Percentiles rank a stretch among this genome's conserved stretches.
These are phyloP conservation scores for Ambrosia trifida DNA, from an alignment of 129 eudicot genomes.

Conservation along the genomic window DNA sequence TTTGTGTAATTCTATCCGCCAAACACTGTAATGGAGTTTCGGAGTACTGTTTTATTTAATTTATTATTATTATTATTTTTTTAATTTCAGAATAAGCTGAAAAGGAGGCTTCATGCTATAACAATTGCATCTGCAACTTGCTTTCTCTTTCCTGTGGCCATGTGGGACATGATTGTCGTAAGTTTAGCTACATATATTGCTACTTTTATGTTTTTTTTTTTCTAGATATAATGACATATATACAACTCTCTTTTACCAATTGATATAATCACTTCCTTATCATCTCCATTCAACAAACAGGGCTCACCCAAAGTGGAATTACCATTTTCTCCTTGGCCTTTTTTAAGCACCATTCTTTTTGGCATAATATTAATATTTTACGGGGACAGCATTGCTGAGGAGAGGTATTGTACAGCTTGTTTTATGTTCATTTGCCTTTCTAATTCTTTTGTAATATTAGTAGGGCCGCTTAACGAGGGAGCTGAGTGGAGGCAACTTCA, in stretches of 20 bases:
- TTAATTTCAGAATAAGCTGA: constrained; percentile 72
- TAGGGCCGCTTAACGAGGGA: no score
- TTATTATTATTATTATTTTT: no score
- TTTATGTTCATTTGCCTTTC: not conserved
- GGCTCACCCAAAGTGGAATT: constrained; percentile 77
- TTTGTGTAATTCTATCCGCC: not conserved
- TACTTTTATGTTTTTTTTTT: not conserved
- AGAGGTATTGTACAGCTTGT: constrained; percentile 53
- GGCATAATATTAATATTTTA: constrained; percentile 78
- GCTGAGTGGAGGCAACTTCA: no score
- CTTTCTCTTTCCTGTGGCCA: constrained; percentile 93
- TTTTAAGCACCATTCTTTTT: constrained; percentile 68
- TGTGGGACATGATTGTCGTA: constrained; percentile 96
- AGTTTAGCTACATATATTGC: constrained; percentile 38
- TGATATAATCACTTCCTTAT: not conserved
- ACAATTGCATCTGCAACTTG: constrained; percentile 91
- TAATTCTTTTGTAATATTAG: no score
- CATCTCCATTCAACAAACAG: constrained; percentile 37
- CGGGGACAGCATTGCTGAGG: constrained; percentile 90
- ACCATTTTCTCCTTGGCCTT: constrained; percentile 86
- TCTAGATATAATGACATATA: not conserved
- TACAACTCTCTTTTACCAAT: constrained; percentile 4
- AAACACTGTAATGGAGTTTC: constrained; percentile 13
- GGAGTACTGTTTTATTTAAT: no score
- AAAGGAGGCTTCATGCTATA: constrained; percentile 89